Evolutionary conservation across 345 rosid species (phyloP).

Genomic region (Combretum micranthum): DNA sequence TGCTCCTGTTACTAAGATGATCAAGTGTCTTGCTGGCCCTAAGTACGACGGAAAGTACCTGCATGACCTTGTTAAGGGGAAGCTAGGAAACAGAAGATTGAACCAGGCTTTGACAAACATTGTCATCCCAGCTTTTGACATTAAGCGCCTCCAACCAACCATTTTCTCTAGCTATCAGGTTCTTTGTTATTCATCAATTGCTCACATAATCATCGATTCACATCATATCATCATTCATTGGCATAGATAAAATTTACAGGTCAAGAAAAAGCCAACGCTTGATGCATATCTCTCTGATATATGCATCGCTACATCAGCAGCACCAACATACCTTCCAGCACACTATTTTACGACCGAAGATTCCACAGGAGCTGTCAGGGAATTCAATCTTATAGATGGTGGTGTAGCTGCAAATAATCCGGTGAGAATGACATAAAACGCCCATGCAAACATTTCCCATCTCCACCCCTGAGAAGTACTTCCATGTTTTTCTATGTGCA

Average conservation of each 20-base stretch:
- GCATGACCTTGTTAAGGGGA: conserved; percentile 5
- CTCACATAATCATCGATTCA: not conserved
- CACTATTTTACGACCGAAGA: conserved; percentile 5
- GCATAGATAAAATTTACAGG: not conserved
- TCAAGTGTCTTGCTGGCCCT: conserved; percentile 12
- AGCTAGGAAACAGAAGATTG: conserved; percentile 7
- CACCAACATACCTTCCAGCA: conserved; percentile 11
- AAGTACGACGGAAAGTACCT: conserved; percentile 20
- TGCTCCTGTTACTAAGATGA: not conserved
- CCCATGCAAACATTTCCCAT: not conserved
- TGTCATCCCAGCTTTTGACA: conserved; percentile 22
- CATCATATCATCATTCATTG: not conserved
- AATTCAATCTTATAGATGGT: conserved; percentile 12
- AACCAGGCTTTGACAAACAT: conserved; percentile 15
- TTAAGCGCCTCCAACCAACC: conserved; percentile 20
- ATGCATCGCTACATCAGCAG: conserved; percentile 8
- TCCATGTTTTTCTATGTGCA: not conserved
- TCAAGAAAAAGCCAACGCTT: conserved; percentile 8
- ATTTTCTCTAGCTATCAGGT: conserved; percentile 20
- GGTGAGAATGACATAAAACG: not conserved
- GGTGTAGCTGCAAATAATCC: conserved; percentile 12
- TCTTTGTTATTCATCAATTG: not conserved
- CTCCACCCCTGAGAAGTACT: too few species aligned
- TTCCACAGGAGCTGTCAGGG: conserved; percentile 3
- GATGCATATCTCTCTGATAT: conserved; percentile 12